These are phyloP conservation scores for Oryza australiensis DNA, from an alignment of 176 grass and related monocot species.

Conservation along the genomic window DNA sequence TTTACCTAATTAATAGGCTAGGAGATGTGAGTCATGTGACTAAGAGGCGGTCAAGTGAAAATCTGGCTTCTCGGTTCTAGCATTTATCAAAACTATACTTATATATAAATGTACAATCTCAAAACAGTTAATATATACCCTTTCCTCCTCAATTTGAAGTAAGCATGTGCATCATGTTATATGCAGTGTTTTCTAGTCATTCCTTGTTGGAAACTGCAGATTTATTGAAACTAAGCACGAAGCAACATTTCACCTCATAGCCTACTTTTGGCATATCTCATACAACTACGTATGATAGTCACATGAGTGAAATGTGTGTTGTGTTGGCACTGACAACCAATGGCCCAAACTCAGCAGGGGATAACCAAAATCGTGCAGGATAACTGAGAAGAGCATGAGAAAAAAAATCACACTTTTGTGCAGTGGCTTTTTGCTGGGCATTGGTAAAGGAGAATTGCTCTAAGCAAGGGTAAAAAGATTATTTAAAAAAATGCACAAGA, in stretches of 20 bases:
- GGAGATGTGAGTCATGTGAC: background rate
- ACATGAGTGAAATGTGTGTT: background rate
- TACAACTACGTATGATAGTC: background rate
- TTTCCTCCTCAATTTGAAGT: background rate
- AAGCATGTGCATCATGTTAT: background rate
- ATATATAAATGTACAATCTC: too few relatives aligned
- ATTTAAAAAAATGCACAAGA: constrained; percentile 34
- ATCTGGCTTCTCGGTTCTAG: background rate
- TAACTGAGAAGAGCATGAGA: constrained; percentile 39
- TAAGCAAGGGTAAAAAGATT: constrained; percentile 4
- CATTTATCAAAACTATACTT: background rate
- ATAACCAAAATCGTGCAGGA: constrained; percentile 20
- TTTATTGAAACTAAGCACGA: background rate
- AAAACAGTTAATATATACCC: too few relatives aligned
- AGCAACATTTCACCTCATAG: background rate
- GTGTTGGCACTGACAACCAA: constrained; percentile 3
- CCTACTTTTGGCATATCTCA: constrained; percentile 5
- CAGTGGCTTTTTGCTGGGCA: constrained; percentile 36
- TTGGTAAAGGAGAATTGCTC: constrained; percentile 26
- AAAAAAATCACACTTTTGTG: constrained; percentile 40
- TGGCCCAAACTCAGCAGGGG: background rate
- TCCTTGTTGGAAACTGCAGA: background rate
- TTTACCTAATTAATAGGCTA: background rate
- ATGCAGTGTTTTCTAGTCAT: background rate
- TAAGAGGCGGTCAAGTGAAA: background rate